Conservation (phyloP, 1,284 basidiomycete species). For the Bjerkandera adusta region DNA sequence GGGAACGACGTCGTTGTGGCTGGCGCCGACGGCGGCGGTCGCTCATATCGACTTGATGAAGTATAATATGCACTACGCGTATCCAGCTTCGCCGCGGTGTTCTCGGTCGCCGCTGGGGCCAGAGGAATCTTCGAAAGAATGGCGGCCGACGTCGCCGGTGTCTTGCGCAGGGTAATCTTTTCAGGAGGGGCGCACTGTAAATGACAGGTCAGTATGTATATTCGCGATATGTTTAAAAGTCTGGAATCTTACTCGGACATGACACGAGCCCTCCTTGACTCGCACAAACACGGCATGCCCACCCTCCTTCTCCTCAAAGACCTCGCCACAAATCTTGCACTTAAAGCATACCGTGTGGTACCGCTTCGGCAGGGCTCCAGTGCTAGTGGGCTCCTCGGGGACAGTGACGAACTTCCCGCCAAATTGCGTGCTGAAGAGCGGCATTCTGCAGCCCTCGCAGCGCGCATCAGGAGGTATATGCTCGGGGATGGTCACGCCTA, state of each 20-base stretch:
- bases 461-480: slow-evolving; percentile 27
- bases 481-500: slow-evolving; percentile 24
- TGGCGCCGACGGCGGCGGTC: slow-evolving; percentile 40
- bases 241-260: slow-evolving; percentile 67
- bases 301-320: slow-evolving; percentile 57
- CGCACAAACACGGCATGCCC: slow-evolving; percentile 69
- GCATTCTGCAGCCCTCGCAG: slow-evolving; percentile 56
- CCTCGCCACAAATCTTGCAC: slow-evolving; percentile 60
- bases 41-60: slow-evolving; percentile 46
- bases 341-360: slow-evolving; percentile 76
- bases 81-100: slow-evolving; percentile 17
- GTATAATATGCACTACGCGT: slow-evolving; percentile 28
- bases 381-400: slow-evolving; percentile 47
- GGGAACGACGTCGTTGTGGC: slow-evolving; percentile 42
- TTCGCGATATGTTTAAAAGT: not conserved
- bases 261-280: slow-evolving; percentile 62
- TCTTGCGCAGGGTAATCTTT: slow-evolving; percentile 37
- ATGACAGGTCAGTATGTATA: slow-evolving; percentile 14
- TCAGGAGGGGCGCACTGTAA: slow-evolving; percentile 61
- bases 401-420: slow-evolving; percentile 66
- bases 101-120: slow-evolving; percentile 11
- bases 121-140: slow-evolving; percentile 21
- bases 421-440: slow-evolving; percentile 54
- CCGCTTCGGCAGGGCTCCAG: slow-evolving; percentile 43
- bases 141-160: slow-evolving; percentile 26